Base-by-base conservation (phyloP, 208 protist species). In the Acanthamoeba castellanii region DNA sequence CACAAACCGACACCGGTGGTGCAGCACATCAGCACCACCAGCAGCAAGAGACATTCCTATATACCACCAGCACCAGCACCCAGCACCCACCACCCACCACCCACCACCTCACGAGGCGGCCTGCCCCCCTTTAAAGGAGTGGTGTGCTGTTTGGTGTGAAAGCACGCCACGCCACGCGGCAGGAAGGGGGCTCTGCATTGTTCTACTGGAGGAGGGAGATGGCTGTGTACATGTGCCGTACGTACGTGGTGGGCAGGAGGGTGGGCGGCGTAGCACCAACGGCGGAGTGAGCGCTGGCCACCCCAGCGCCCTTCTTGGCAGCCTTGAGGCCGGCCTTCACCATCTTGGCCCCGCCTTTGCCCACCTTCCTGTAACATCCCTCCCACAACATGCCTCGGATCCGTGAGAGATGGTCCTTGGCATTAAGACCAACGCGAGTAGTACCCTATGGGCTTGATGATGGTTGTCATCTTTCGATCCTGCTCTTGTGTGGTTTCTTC, bases 291-390 rank as follows among this genome's bases (percentile, higher is more conserved):
- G 64, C n/a, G 64, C 4, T 14, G 27, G 64, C n/a, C 8, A 14
- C 3, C 8, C 64, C 16, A 14, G n/a, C 64, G 8, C 64, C 64
- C n/a, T 70, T 70, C 14, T 70, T 70, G 64, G 64, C 64, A 6
- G 64, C 64, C 64, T 70, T 70, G 4, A 70, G 4, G 64, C 64
- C 64, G 8, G 64, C 64, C 64, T 70, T 70, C 8, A 70, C 64
- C 64, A 70, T 70, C 64, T 70, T 70, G 27, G 64, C 64, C 64
- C 64, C 64, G n/a, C 64, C 64, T 14, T 70, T 70, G 64, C 64
- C 64, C 64, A 70, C 64, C 64, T 70, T 70, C 64, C 64, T 70
- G 64, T 11, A 52, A 11, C 47, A 52, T 52, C 47, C 4, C 47
- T 4, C n/a, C n/a, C n/a, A n/a, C n/a, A n/a, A n/a, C 59, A 13